Conservation (phyloP, 2,329 filamentous ascomycete species). For the Exophiala viscosa region DNA sequence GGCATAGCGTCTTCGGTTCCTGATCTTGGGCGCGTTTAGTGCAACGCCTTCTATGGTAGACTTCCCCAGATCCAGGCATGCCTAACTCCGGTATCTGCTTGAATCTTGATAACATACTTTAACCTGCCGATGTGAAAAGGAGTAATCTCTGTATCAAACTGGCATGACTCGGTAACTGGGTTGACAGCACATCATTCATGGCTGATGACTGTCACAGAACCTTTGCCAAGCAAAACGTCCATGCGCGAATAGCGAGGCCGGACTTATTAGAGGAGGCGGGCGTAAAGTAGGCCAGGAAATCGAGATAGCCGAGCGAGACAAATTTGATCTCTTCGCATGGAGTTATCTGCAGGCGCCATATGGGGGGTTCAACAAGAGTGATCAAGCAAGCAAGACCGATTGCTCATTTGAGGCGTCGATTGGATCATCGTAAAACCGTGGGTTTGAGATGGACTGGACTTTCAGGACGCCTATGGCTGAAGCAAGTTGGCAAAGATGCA, state of each 20-base stretch:
- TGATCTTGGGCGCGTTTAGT: neutral
- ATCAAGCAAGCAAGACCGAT: constrained; percentile 10
- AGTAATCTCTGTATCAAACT: neutral
- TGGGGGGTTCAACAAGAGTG: constrained; percentile 10
- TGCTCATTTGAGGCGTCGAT: constrained; percentile 9
- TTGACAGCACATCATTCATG: constrained; percentile 1
- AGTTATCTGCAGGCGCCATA: constrained; percentile 15
- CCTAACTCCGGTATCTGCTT: neutral
- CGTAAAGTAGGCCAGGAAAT: neutral
- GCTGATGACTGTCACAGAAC: neutral
- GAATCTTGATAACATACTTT: neutral
- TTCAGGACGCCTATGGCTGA: constrained; percentile 18
- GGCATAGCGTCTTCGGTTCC: neutral
- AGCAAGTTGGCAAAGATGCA: constrained; percentile 17
- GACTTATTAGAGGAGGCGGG: neutral
- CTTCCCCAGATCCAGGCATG: neutral
- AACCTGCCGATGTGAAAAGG: neutral
- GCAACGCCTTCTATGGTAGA: neutral
- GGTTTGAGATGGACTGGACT: constrained; percentile 19
- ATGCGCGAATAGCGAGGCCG: neutral
- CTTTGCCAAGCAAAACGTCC: neutral
- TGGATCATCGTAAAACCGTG: constrained; percentile 10
- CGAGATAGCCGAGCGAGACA: neutral
- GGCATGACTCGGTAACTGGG: neutral
- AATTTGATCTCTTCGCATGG: neutral